These are phyloP conservation scores for Fusarium phyllophilum DNA, from an alignment of 2,329 filamentous ascomycete genomes.

Conservation along the genomic window DNA sequence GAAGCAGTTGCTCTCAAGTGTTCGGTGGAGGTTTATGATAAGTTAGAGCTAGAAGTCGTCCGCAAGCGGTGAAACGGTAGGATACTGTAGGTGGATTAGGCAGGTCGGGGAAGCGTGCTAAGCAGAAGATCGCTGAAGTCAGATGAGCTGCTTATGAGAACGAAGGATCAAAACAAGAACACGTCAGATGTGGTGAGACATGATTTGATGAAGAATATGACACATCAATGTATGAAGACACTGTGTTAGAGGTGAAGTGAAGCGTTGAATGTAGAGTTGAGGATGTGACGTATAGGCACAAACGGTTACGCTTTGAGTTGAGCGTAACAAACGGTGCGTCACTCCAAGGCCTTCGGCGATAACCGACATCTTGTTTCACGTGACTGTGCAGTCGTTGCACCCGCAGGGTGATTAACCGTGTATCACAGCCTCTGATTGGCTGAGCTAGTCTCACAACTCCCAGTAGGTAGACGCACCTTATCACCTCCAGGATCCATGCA, in stretches of 20 bases:
- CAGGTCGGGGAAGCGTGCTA: slow-evolving; percentile 27
- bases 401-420: slow-evolving; percentile 4
- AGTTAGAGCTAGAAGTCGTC: neutral
- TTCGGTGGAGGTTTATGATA: neutral
- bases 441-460: neutral
- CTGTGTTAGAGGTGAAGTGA: neutral
- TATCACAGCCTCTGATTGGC: slow-evolving; percentile 23
- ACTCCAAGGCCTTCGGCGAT: neutral
- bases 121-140: slow-evolving; percentile 17
- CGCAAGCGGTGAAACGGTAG: slow-evolving; percentile 10
- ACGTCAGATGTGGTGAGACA: neutral
- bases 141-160: slow-evolving; percentile 2
- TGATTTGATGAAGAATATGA: neutral
- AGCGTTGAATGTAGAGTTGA: neutral
- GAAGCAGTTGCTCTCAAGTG: neutral
- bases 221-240: neutral
- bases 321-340: slow-evolving; percentile 31
- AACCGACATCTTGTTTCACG: slow-evolving; percentile 22
- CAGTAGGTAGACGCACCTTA: slow-evolving; percentile 8
- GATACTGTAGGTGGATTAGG: slow-evolving; percentile 32
- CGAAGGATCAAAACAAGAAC: neutral
- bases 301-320: slow-evolving; percentile 21
- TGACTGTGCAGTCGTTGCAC: slow-evolving; percentile 21
- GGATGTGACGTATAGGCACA: slow-evolving; percentile 13
- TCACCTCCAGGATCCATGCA: slow-evolving; percentile 35